Conservation (phyloP, 805 yeast species). For the Myxozyma monticola region DNA sequence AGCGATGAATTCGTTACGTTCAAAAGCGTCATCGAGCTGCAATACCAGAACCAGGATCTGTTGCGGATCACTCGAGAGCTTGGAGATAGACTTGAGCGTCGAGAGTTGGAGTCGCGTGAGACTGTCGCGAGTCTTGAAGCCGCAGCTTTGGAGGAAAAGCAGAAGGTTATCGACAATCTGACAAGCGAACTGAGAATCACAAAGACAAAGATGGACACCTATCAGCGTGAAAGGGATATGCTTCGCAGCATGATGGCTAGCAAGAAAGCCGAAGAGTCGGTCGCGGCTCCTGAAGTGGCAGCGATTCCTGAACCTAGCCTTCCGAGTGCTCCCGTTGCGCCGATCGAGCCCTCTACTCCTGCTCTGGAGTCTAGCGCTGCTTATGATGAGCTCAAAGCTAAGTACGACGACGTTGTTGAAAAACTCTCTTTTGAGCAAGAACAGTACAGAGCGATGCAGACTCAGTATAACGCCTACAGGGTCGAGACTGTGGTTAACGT, state of each 20-base stretch:
- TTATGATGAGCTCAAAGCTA: slow-evolving; percentile 9
- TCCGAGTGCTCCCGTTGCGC: too few species aligned
- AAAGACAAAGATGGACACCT: slow-evolving; percentile 53
- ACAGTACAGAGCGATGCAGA: slow-evolving; percentile 38
- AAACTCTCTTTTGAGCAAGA: slow-evolving; percentile 15
- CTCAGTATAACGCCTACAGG: slow-evolving; percentile 43
- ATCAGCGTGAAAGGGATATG: slow-evolving; percentile 69
- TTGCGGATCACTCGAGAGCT: slow-evolving; percentile 66
- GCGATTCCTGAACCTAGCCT: not conserved
- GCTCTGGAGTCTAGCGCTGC: slow-evolving; percentile 10
- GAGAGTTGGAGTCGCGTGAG: slow-evolving; percentile 45
- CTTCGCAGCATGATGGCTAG: slow-evolving; percentile 43
- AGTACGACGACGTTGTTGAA: slow-evolving; percentile 8
- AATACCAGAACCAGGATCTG: slow-evolving; percentile 71
- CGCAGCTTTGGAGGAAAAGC: slow-evolving; percentile 41
- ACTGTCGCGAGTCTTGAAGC: slow-evolving; percentile 35
- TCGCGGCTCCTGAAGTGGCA: not conserved
- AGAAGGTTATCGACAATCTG: slow-evolving; percentile 37
- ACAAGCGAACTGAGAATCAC: slow-evolving; percentile 45
- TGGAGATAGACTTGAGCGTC: slow-evolving; percentile 67
- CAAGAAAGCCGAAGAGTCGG: not conserved
- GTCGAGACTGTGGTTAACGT: slow-evolving; percentile 48
- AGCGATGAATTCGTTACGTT: slow-evolving; percentile 73
- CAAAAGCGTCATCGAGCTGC: slow-evolving; percentile 63
- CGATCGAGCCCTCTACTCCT: too few species aligned